Percentiles rank a stretch among this genome's conserved stretches.
These are phyloP conservation scores for Entonaema liquescens DNA, from an alignment of 495 filamentous ascomycete species.

Conservation along the genomic window DNA sequence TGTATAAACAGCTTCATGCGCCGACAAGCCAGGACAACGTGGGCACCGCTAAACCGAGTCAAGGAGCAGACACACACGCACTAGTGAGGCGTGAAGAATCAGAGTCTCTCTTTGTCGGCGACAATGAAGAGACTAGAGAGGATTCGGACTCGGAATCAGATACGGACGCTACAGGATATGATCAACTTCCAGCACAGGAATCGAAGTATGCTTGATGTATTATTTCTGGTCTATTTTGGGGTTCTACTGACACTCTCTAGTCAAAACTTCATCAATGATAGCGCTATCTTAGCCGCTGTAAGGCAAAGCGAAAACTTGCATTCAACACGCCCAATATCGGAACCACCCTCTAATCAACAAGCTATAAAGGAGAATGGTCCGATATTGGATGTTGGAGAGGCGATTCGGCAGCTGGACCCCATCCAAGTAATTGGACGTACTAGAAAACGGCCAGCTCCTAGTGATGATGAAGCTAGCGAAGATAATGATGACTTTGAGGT, in stretches of 20 bases:
- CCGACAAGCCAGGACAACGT: neutral
- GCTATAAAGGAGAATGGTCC: conserved; percentile 12
- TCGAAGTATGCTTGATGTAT: conserved; percentile 23
- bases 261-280: conserved; percentile 38
- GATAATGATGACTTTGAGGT: conserved; percentile 43
- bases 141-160: conserved; percentile 31
- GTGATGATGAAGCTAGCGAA: conserved; percentile 1
- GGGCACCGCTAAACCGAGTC: neutral
- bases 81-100: neutral
- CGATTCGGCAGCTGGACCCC: conserved; percentile 37
- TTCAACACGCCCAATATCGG: neutral
- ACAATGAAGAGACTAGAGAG: conserved; percentile 11
- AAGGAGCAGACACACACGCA: neutral
- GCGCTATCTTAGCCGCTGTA: conserved; percentile 34
- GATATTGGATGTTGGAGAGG: conserved; percentile 25
- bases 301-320: conserved; percentile 31
- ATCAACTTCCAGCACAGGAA: conserved; percentile 22
- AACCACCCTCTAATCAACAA: conserved; percentile 12
- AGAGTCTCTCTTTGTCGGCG: conserved; percentile 22
- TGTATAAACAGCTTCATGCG: conserved; percentile 25
- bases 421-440: conserved; percentile 16
- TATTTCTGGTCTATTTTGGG: neutral
- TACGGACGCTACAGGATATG: conserved; percentile 14
- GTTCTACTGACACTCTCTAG: conserved; percentile 31
- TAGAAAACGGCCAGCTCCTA: conserved; percentile 16